A percentile compares a stretch with the other conserved stretches of the same genome.
Evolutionary conservation across 108 stramenopile genomes (phyloP).

Genomic region (Cyclotella atomus): DNA sequence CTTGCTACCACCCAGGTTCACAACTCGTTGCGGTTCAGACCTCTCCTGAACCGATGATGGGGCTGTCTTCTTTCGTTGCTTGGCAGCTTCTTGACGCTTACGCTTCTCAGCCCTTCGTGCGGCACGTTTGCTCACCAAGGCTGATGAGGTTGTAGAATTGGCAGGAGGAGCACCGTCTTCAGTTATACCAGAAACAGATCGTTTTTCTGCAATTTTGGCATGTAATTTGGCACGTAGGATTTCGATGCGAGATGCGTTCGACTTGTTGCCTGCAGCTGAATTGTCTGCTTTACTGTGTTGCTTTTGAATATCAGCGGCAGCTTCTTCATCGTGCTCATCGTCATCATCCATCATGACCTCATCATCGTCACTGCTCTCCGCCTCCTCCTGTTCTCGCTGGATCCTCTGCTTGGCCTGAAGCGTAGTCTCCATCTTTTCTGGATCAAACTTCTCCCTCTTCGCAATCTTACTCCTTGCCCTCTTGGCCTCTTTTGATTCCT

Average conservation of each 20-base stretch:
- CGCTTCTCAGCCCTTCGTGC: constrained; percentile 84
- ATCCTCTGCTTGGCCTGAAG: constrained; percentile 70
- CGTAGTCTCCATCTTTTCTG: constrained; percentile 66
- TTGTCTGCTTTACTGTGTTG: constrained; percentile 28
- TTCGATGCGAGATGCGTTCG: constrained; percentile 79
- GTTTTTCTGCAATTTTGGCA: constrained; percentile 78
- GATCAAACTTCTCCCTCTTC: constrained; percentile 82
- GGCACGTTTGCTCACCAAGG: constrained; percentile 81
- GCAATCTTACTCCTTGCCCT: constrained; percentile 69
- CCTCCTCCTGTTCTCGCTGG: constrained; percentile 46
- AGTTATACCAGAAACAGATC: constrained; percentile 23
- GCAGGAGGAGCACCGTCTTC: constrained; percentile 4
- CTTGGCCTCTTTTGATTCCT: constrained; percentile 76
- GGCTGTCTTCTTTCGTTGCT: constrained; percentile 52
- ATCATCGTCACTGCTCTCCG: constrained; percentile 19
- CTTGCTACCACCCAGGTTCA: constrained; percentile 43
- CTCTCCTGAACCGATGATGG: constrained; percentile 29
- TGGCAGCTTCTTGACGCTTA: constrained; percentile 74
- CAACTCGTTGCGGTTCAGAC: constrained; percentile 27
- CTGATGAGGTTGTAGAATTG: constrained; percentile 45
- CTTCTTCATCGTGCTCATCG: constrained; percentile 21
- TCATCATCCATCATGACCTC: constrained; percentile 27
- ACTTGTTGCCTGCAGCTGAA: constrained; percentile 19
- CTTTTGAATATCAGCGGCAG: constrained; percentile 3
- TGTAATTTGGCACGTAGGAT: constrained; percentile 78